phyloP scores from a whole-genome alignment of 768 basidiomycete genomes.

The Suillus spraguei region DNA sequence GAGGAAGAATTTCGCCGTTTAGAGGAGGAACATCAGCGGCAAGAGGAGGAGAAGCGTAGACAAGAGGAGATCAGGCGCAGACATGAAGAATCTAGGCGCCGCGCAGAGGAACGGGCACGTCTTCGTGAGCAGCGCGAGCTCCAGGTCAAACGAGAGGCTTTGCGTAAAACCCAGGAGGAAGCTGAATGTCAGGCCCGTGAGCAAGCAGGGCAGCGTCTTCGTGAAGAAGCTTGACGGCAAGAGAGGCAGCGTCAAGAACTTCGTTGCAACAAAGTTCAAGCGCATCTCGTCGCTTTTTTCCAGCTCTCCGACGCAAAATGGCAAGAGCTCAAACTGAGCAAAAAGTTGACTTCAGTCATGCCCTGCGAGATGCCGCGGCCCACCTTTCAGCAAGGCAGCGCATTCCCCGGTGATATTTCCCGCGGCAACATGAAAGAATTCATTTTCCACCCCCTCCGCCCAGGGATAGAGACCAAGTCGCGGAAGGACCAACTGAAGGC shows the following conservation, averaged over 20 bases:
- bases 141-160: slow-evolving; percentile 18
- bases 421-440: slow-evolving; percentile 39
- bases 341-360: slow-evolving; percentile 21
- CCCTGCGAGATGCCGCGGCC: slow-evolving; percentile 50
- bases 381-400: slow-evolving; percentile 25
- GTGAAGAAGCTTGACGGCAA: slow-evolving; percentile 10
- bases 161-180: slow-evolving; percentile 16
- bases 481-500: slow-evolving; percentile 38
- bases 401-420: slow-evolving; percentile 36
- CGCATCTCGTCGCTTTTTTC: slow-evolving; percentile 19
- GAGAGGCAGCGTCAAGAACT: slow-evolving; percentile 14
- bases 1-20: slow-evolving; percentile 22
- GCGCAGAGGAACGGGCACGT: slow-evolving; percentile 20
- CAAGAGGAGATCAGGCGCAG: slow-evolving; percentile 7
- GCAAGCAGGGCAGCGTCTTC: slow-evolving; percentile 17
- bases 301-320: slow-evolving; percentile 39
- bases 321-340: slow-evolving; percentile 33
- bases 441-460: slow-evolving; percentile 39
- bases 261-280: slow-evolving; percentile 14
- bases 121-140: slow-evolving; percentile 21
- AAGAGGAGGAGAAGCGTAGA: slow-evolving; percentile 21
- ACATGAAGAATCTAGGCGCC: slow-evolving; percentile 21
- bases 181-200: slow-evolving; percentile 24
- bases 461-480: slow-evolving; percentile 32
- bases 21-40: slow-evolving; percentile 19